Base-by-base conservation (phyloP, 108 stramenopile genomes). In the Cyclotella sp. region DNA sequence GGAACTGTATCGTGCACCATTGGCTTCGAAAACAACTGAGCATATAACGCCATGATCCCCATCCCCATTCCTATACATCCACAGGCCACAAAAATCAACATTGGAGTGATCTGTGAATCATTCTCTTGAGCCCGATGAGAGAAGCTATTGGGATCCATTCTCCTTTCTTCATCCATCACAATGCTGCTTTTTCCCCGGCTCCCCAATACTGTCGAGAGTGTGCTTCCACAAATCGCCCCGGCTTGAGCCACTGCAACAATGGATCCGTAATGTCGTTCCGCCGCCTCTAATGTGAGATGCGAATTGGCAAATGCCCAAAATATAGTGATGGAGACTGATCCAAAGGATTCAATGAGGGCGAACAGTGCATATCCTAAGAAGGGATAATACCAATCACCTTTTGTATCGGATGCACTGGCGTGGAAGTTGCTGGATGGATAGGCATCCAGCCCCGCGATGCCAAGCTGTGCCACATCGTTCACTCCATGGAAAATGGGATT, bases 301-400 rank as follows among this genome's bases (percentile, higher is more conserved):
- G 97, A 91, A 73, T 98, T 98, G 58, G 93, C 88, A 78, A 91
- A 97, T 63, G 96, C 92, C 98, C 98, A 98, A 85, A 97, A 98
- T 29, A 88, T 84, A 10, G 96, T 93, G 59, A 98, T 97, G 10
- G 94, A 85, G 12, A 98, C 78, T 9, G 96, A 97, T 9, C 98
- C 98, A 84, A 90, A 98, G 11, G 96, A 96, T 79, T 98, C 98
- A 18, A 98, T 91, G 7, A 92, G 87, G 4, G 95, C 87, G 85
- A 93, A 97, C 9, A 91, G 63, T 34, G 88, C 65, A 85, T 97
- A 97, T 11, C 95, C 98, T 41, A 98, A 54, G 11, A 95, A 44
- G 16, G 95, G 86, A 80, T 86, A 89, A 11, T 87, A 73, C 72
- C 76, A 55, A 39, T 40, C 18, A 0, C 21, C 29, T 27, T 29